phyloP scores from a whole-genome alignment of 2,329 filamentous ascomycete genomes.

The Colletotrichum karsti region DNA sequence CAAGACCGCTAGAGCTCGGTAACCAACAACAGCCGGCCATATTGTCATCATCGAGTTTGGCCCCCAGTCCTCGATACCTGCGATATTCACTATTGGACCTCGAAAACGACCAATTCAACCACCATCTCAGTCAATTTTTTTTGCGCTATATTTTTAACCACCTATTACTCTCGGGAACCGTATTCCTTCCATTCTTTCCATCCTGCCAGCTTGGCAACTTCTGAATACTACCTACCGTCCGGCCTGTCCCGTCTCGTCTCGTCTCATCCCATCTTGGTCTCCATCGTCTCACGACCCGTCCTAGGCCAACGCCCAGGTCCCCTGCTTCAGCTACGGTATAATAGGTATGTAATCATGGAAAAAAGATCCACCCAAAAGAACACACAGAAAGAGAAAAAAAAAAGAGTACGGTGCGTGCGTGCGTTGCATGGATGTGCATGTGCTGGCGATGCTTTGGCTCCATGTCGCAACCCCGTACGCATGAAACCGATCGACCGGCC shows the following conservation, averaged over 20 bases:
- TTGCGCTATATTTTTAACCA: neutral
- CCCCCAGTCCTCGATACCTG: no score
- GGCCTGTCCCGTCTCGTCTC: conserved; percentile 16
- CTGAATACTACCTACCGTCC: neutral
- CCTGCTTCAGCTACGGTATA: neutral
- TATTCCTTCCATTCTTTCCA: neutral
- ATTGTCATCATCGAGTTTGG: neutral
- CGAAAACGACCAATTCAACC: no score
- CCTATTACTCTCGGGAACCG: neutral
- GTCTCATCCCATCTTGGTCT: conserved; percentile 21
- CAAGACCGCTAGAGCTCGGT: neutral
- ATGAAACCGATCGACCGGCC: conserved; percentile 21
- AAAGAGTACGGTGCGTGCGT: conserved; percentile 6
- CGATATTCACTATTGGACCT: no score
- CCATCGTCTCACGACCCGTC: conserved; percentile 16
- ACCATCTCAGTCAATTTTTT: no score
- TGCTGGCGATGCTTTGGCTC: conserved; percentile 23
- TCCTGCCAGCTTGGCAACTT: neutral
- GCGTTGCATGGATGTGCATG: conserved; percentile 1
- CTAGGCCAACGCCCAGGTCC: conserved; percentile 10
- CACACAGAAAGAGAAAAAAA: neutral
- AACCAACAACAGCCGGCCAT: neutral
- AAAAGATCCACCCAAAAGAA: neutral
- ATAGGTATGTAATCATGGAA: no score
- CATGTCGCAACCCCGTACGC: conserved; percentile 22